Base-by-base conservation (phyloP, 176 grass and related monocot genomes). In the Dendrocalamus sinicus region DNA sequence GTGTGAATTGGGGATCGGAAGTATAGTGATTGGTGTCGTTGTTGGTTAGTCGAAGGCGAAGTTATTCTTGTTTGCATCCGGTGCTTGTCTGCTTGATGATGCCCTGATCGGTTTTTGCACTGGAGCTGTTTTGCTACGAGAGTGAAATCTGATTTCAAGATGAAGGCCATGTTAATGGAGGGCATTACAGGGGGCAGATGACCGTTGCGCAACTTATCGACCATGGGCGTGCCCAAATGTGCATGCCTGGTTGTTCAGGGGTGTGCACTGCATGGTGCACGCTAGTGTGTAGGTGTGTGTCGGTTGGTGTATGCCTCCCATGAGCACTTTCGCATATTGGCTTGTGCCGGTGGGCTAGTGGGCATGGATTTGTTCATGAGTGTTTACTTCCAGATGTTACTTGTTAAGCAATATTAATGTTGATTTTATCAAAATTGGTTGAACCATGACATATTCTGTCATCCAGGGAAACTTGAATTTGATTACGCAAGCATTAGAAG, bases 381-480 rank as follows among this genome's bases (percentile, higher is more conserved):
- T 28, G 1, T 32, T 73, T 12, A 12, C 68, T 64, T 40, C 52
- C 28, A 19, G 9, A 72, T 86, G 28, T 28, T 73, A 45, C 46
- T 26, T 48, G 1, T 51, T 73, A 54, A 3, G 45, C 73, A 55
- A 26, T 32, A 58, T 61, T 43, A 30, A 4, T 85, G 32, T 76
- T 44, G 30, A 46, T 53, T 39, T 70, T 54, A 13, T 32, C n/a
- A 9, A 13, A 16, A 76, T 51, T 30, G 0, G 2, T 67, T 20
- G 45, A 12, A 58, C 50, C 20, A 43, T 59, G 84, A 61, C 74
- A n/a, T 12, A 65, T 74, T 15, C 26, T 83, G 37, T 86, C 4
- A 43, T 78, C 45, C 83, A 95, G 95, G 93, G 95, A 14, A 98
- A 98, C 81, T 87, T 98, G 58, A 98, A 98, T 90, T 79, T 98